Percentiles rank a stretch among this genome's conserved stretches.
Conservation (phyloP, 164 flowering plant species). For the Kalanchoe fedtschenkoi region DNA sequence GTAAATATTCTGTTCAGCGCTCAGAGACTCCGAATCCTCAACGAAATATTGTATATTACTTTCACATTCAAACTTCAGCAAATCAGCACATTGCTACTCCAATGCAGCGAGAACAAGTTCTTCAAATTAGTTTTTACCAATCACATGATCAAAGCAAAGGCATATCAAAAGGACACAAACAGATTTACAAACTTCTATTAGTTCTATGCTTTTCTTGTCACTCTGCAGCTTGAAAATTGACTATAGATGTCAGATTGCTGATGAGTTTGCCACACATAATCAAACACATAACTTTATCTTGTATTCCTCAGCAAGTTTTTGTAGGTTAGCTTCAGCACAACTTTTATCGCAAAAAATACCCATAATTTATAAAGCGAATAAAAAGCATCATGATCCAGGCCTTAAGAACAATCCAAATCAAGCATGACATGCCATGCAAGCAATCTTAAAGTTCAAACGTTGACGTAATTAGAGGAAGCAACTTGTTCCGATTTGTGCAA, state of each 20-base stretch:
- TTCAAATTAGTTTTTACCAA: too few relatives aligned
- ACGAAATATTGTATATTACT: neutral
- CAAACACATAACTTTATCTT: too few relatives aligned
- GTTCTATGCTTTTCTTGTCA: too few relatives aligned
- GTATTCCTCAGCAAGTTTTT: too few relatives aligned
- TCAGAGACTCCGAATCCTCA: neutral
- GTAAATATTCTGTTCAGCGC: too few relatives aligned
- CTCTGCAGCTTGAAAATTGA: neutral
- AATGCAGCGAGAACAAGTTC: neutral
- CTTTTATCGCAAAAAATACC: too few relatives aligned
- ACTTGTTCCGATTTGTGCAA: constrained; percentile 70
- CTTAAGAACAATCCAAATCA: neutral
- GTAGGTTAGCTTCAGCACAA: too few relatives aligned
- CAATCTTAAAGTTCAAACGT: constrained; percentile 30
- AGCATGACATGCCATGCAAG: neutral
- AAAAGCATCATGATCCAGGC: neutral
- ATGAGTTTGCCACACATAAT: too few relatives aligned
- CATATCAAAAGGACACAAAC: too few relatives aligned
- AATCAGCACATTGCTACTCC: neutral
- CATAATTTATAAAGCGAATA: too few relatives aligned
- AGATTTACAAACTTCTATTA: too few relatives aligned
- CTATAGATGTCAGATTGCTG: too few relatives aligned
- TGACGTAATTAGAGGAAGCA: constrained; percentile 56
- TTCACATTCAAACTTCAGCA: neutral
- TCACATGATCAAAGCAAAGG: neutral